Base-by-base conservation (phyloP, 805 yeast species). In the Yarrowia phangngaensis region DNA sequence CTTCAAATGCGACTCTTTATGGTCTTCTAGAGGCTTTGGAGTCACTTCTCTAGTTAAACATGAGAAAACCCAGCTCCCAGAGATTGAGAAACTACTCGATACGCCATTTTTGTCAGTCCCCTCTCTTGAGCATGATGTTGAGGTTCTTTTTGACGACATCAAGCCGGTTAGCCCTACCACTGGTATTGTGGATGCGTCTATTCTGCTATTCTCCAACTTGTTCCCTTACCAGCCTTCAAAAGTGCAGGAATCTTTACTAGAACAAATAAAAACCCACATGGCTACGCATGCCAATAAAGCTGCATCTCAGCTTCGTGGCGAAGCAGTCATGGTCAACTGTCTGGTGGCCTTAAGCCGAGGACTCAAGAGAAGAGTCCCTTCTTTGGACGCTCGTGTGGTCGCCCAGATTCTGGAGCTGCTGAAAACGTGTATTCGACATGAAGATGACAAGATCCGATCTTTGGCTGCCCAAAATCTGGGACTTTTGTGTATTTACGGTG, bases 171-270 rank as follows among this genome's bases (percentile, higher is more conserved):
- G 70, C 22, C 53, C 60, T 7, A 58, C 71, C 2, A 75, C 78
- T 0, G 68, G 78, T 43, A 65, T 84, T 3, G 74, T 87, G n/a
- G 95, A 90, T 64, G 61, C 75, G 2, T 81, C 96, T 0, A 79
- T 90, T 58, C 87, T 82, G 52, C 70, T 89, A 1, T 85, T 88
- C 60, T 78, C 84, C 4, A 60, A 74, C 7, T 71, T 83, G 1
- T 82, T 90, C 55, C 85, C 94, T 0, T 69, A 72, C 51, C 73
- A 90, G 55, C 78, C 89, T 6, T 65, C 77, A 4, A 84, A 86
- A 53, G 83, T 92, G 47, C 97, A 90, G 59, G 80, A 82, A 51
- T 87, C 97, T 1, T 71, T 92, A n/a, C 64, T 92, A 15, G 97
- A 90, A 58, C 84, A 80, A 48, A 64, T 92, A 53, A 74, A 88